Evolutionary conservation across 2,329 filamentous ascomycete species (phyloP).

Genomic region (Calonectria fujianensis): DNA sequence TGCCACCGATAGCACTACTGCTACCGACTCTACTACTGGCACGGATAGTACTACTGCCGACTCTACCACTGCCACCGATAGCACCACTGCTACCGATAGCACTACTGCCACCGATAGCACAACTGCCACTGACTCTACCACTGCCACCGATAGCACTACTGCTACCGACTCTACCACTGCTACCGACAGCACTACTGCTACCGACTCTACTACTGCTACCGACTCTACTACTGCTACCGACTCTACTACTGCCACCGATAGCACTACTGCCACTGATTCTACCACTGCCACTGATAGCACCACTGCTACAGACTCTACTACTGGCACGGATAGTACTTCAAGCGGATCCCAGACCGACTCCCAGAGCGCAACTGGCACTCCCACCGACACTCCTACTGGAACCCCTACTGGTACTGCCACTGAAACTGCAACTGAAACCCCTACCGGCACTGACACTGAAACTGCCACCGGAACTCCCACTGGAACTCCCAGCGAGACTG

Average conservation of each 20-base stretch:
- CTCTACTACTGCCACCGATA: background rate
- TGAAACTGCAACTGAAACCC: background rate
- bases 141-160: background rate
- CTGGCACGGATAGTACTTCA: no score
- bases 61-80: no score
- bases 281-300: no score
- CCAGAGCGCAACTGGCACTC: background rate
- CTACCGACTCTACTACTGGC: no score
- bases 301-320: no score
- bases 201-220: no score
- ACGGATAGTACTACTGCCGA: no score
- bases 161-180: background rate
- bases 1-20: no score
- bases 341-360: background rate
- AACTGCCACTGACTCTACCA: background rate
- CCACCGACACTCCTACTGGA: background rate
- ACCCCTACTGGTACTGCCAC: slow-evolving; percentile 7
- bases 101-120: background rate
- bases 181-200: no score
- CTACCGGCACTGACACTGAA: slow-evolving; percentile 62
- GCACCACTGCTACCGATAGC: no score
- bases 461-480: slow-evolving; percentile 46
- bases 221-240: background rate
- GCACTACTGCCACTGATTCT: no score
- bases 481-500: slow-evolving; percentile 59